Evolutionary conservation across 176 grass and related monocot genomes (phyloP), one percentile per base, ranked within the genome.

Genomic region (Oryza longistaminata): DNA sequence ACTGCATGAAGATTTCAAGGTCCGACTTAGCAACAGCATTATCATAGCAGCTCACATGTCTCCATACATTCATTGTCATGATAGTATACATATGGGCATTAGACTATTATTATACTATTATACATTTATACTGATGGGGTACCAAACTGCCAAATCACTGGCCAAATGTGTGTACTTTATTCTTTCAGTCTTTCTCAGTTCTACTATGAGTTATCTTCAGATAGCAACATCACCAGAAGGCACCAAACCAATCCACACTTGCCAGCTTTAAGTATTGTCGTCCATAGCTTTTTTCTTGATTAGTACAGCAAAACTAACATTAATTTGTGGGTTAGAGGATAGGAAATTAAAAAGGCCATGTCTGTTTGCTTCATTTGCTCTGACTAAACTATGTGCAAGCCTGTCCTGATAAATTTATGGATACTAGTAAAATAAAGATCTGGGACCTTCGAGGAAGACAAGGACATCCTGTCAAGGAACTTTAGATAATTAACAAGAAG

Each of bases 1-100:
- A 81, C 34, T 17, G 29, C 60, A 86, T 48, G 74, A 78, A 69
- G 67, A 53, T 73, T 65, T 58, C 77, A 40, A 81, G 77, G 22
- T 33, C 26, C 74, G 82, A 83, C 60, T 60, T 62, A 78, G 67
- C 44, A 68, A 67, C 68, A 24, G 58, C 26, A 68, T 69, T 24
- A 64, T 73, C 79, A 87, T 83, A 85, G 48, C 48, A 83, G 84
- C 61, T 79, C 80, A 86, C 39, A 19, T 11, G 80, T 90, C 84
- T 29, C 68, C 74, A 74, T 83, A 74, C 45, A 90, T 17, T 67
- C 73, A 78, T 45, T 81, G 49, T 25, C 73, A 52, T 37, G 40
- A 44, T 73, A 45, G 55, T 60, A 15, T 48, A 77, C 73, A 85
- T 75, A 42, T 61, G 43, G 27, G 64, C 29, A 31, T 31, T 31